Conservation (phyloP, 139 green algal genomes). For the Coelastrella sp. region DNA sequence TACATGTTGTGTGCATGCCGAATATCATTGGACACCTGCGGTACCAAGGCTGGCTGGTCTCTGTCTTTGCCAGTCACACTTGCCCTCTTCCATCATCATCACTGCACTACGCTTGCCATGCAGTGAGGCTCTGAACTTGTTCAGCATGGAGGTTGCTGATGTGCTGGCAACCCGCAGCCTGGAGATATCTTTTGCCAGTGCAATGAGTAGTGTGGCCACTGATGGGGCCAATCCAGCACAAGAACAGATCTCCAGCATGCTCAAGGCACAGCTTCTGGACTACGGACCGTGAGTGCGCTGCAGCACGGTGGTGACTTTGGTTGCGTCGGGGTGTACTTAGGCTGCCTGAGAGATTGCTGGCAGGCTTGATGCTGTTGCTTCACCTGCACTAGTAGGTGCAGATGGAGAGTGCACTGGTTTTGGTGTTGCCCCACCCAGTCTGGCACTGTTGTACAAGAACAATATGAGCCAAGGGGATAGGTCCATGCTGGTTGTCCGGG, state of each 20-base stretch:
- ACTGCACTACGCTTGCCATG: not conserved
- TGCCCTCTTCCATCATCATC: too few relatives aligned
- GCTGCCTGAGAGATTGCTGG: not conserved
- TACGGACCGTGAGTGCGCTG: conserved; percentile 12
- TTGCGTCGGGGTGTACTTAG: not conserved
- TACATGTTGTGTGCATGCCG: too few relatives aligned
- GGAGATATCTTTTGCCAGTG: conserved; percentile 71
- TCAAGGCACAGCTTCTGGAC: conserved; percentile 47
- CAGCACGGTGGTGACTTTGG: too few relatives aligned
- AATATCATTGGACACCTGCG: too few relatives aligned
- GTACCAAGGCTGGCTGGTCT: too few relatives aligned
- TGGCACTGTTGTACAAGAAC: not conserved
- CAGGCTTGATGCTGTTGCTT: not conserved
- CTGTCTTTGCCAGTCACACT: too few relatives aligned
- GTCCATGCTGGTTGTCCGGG: not conserved
- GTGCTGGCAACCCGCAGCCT: conserved; percentile 60
- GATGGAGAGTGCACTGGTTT: not conserved
- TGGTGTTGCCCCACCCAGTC: not conserved
- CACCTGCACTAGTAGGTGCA: not conserved
- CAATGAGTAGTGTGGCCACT: conserved; percentile 52
- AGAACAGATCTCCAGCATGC: conserved; percentile 8
- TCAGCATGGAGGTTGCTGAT: conserved; percentile 70
- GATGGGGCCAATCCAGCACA: not conserved
- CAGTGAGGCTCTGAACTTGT: conserved; percentile 64
- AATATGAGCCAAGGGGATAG: not conserved